A percentile compares a stretch with the other conserved stretches of the same genome.
Evolutionary conservation across 2,329 filamentous ascomycete species (phyloP).

Genomic region (Colletotrichum sp.): DNA sequence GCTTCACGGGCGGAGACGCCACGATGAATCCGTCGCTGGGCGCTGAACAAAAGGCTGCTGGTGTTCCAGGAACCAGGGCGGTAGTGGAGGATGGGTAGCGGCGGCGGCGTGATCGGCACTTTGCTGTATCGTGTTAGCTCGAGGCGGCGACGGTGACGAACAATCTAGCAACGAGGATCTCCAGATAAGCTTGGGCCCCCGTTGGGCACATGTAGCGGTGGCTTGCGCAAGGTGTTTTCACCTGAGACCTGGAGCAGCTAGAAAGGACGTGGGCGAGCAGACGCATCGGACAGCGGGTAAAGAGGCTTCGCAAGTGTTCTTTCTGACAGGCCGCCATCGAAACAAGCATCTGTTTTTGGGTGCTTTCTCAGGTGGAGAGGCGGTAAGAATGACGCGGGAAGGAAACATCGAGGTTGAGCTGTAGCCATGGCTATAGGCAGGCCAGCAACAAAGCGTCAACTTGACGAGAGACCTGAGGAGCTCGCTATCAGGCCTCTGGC

Average conservation of each 20-base stretch:
- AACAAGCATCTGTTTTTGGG: neutral
- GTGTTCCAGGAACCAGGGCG: neutral
- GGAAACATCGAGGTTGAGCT: neutral
- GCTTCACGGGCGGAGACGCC: neutral
- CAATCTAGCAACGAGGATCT: neutral
- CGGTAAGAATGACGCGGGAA: neutral
- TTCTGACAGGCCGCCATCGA: conserved; percentile 10
- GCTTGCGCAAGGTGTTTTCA: conserved; percentile 10
- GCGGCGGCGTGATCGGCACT: neutral
- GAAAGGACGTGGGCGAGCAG: neutral
- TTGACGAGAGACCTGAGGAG: neutral
- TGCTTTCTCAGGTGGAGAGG: neutral
- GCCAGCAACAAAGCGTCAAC: neutral
- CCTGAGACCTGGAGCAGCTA: conserved; percentile 12
- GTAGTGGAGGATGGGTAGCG: neutral
- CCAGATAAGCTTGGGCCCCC: neutral
- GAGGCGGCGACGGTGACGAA: neutral
- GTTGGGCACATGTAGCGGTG: neutral
- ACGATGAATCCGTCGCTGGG: neutral
- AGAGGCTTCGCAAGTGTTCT: neutral
- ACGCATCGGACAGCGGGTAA: neutral
- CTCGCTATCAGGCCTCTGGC: neutral
- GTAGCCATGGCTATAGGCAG: neutral
- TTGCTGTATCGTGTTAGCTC: neutral
- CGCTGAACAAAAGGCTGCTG: neutral